Percentiles rank a stretch among this genome's conserved stretches.
phyloP scores from a whole-genome alignment of 2,329 filamentous ascomycete species.

The Alternaria hordeiaustralica region DNA sequence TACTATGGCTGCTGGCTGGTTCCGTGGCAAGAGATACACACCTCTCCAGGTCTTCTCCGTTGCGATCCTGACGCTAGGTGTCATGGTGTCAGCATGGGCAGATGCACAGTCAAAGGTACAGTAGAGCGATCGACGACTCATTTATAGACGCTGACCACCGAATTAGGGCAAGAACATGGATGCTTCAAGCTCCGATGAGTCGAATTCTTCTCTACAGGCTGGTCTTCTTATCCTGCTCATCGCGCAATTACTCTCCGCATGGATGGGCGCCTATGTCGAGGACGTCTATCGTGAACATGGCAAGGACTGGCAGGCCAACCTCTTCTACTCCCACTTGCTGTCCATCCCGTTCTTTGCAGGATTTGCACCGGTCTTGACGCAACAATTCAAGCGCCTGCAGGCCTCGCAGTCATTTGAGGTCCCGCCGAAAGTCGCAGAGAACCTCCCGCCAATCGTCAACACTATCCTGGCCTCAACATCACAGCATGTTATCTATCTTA shows the following conservation, averaged over 20 bases:
- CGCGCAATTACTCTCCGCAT: conserved; percentile 87
- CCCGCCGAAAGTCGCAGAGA: conserved; percentile 35
- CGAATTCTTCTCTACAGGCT: conserved; percentile 62
- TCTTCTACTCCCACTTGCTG: conserved; percentile 87
- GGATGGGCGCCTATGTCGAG: conserved; percentile 95
- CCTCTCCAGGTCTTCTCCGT: conserved; percentile 82
- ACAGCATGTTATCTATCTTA: conserved; percentile 73
- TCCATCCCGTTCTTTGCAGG: conserved; percentile 79
- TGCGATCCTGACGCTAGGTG: conserved; percentile 80
- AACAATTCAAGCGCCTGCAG: conserved; percentile 69
- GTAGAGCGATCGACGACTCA: neutral
- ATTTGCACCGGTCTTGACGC: conserved; percentile 69
- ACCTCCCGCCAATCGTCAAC: conserved; percentile 36
- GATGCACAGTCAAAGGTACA: conserved; percentile 83
- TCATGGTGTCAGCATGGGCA: conserved; percentile 86
- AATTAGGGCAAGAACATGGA: conserved; percentile 52
- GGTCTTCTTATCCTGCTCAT: conserved; percentile 84
- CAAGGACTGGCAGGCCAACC: conserved; percentile 90
- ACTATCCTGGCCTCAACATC: conserved; percentile 55
- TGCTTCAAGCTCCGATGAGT: conserved; percentile 47
- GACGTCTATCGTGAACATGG: conserved; percentile 86
- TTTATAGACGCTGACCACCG: conserved; percentile 11
- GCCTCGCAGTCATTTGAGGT: conserved; percentile 66
- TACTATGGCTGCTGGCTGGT: conserved; percentile 87
- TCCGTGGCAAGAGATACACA: conserved; percentile 86